Evolutionary conservation across 306 rosid genomes (phyloP).

Genomic region (Ormosia emarginata): DNA sequence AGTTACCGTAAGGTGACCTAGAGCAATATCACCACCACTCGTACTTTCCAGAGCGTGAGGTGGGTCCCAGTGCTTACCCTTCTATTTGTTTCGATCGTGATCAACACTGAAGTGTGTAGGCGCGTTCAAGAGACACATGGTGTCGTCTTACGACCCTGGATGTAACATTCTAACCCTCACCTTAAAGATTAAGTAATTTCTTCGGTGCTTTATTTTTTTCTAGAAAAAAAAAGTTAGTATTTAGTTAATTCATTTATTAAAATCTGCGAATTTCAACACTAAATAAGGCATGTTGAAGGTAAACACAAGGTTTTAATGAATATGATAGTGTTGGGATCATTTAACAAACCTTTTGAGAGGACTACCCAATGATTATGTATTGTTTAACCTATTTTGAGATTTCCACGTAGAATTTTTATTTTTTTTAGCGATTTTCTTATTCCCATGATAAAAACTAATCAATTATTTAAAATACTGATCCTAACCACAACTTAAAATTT

Average conservation of each 20-base stretch:
- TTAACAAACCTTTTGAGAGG: not conserved
- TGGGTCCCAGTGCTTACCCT: not conserved
- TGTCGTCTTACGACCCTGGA: not conserved
- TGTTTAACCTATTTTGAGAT: not conserved
- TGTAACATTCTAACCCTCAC: not conserved
- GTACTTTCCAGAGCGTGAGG: not conserved
- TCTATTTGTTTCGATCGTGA: not conserved
- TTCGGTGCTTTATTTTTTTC: not conserved
- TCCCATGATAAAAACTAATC: not conserved
- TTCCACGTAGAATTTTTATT: not conserved
- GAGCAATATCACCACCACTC: not conserved
- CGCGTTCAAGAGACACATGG: not conserved
- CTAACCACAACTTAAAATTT: not conserved
- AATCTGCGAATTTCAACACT: not conserved
- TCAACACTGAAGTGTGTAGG: not conserved
- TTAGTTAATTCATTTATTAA: not conserved
- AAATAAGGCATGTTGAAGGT: not conserved
- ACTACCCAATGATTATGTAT: not conserved
- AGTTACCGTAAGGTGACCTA: not conserved
- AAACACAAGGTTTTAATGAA: not conserved
- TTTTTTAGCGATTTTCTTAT: too few relatives aligned
- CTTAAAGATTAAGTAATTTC: constrained; percentile 7
- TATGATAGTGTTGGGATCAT: not conserved
- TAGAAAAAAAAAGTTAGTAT: not conserved
- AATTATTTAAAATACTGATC: not conserved